Evolutionary conservation across 2,329 filamentous ascomycete species (phyloP), one percentile per base, ranked within the genome.

Genomic region (Colletotrichum truncatum): DNA sequence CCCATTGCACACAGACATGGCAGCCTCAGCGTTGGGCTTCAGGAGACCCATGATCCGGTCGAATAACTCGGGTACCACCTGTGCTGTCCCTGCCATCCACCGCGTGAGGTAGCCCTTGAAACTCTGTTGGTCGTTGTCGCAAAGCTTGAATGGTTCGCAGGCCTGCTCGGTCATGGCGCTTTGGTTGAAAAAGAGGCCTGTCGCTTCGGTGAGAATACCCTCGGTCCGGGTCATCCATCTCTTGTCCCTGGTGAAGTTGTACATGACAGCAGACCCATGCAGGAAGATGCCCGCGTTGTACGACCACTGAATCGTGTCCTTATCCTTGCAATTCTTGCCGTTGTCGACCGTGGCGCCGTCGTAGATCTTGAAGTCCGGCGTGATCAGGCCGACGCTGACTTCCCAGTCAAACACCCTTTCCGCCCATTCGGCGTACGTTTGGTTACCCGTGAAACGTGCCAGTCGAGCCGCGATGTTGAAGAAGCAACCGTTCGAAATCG

Each of bases 391-490:
- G 9, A 85, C 79, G 0, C 74, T 70, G 9, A 75, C 72, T 69
- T 89, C 82, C 91, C 91, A 93, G 51, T 89, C 84, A 74, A 89
- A 97, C 9, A 90, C 81, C 71, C 83, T 89, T 64, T 87, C 83
- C 0, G 93, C 93, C 91, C 91, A 94, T 11, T 92, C 85, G 8
- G 87, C 83, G 73, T 97, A 97, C 0, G 92, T 96, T 58, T 85
- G 73, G 77, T 97, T 96, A 49, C 88, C 87, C 0, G 93, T 97
- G 78, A 93, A 96, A 11, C 90, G 84, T 0, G 91, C 91, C 6
- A 97, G 84, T 14, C 93, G 89, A 7, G 93, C 84, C 21, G 87
- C 89, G 23, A 91, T 74, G 74, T 91, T 90, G 79, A 91, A 91
- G 77, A 91, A 90, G 76, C 87, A 89, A 6, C 89, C 89, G 78